Percentiles rank a stretch among this genome's conserved stretches.
These are phyloP conservation scores for Bonia amplexicaulis DNA, from an alignment of 176 grass and related monocot genomes.

Conservation along the genomic window DNA sequence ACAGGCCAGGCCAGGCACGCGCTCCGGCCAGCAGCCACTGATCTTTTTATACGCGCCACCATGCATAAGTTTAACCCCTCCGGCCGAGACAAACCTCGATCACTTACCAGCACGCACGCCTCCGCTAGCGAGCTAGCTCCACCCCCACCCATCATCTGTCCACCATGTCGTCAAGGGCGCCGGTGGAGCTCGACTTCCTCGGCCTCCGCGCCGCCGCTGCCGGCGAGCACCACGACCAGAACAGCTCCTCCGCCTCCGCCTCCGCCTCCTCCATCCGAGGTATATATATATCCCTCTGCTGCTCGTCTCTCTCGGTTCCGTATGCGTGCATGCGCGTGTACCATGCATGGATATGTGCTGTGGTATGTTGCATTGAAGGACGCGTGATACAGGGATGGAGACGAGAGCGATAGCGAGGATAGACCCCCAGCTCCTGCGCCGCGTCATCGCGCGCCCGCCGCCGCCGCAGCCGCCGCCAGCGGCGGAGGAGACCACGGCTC, in stretches of 20 bases:
- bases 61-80: no score
- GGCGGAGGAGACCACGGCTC: slow-evolving; percentile 1
- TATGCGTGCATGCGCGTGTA: no score
- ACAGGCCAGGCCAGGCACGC: neutral
- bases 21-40: neutral
- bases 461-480: neutral
- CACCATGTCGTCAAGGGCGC: slow-evolving; percentile 16
- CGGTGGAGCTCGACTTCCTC: slow-evolving; percentile 47
- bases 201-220: slow-evolving; percentile 19
- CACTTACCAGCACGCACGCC: neutral
- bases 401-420: slow-evolving; percentile 69
- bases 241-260: slow-evolving; percentile 12
- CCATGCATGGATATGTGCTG: neutral
- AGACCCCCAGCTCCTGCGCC: slow-evolving; percentile 42
- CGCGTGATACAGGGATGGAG: slow-evolving; percentile 27
- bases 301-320: neutral
- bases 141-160: no score
- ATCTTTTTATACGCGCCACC: neutral
- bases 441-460: slow-evolving; percentile 31
- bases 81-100: neutral
- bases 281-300: neutral
- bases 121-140: neutral
- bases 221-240: neutral
- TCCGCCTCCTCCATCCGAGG: slow-evolving; percentile 50
- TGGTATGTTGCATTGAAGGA: no score